Evolutionary conservation across 2,329 filamentous ascomycete species (phyloP), one percentile per base, ranked within the genome.

Genomic region (Mariannaea elegans): DNA sequence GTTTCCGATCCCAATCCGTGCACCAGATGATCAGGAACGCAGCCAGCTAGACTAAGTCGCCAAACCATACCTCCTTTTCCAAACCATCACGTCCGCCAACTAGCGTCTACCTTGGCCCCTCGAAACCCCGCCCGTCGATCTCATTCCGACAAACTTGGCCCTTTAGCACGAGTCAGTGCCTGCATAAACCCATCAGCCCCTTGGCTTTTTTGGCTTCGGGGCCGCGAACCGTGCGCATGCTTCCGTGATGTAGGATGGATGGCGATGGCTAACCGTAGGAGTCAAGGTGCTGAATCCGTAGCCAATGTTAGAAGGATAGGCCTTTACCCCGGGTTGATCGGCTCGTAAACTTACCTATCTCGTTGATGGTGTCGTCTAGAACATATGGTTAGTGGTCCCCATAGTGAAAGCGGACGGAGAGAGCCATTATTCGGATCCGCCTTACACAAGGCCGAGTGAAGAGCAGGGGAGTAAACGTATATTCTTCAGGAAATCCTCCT

Each of bases 331-430:
- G 29, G 12, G 23, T 29, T 47, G 27, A 42, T 46, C 42, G 44
- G 51, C 41, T 47, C 51, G 24, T 18, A 24, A 46, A 16, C 42
- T 38, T 44, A 34, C 47, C 47, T 18, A 46, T 31, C 39, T 45
- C 10, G 14, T 46, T 29, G 10, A 42, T 42, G 38, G 38, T 19
- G 18, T 42, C 38, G 38, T n/a, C 38, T 44, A n/a, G 19, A 44
- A 5, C 13, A 39, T 13, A 18, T 42, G 18, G 27, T 14, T 18
- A 32, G 38, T 42, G n/a, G n/a, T 16, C 36, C 14, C 36, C n/a
- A 18, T 5, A 23, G 38, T 31, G 27, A 7, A 31, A 31, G 27
- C 27, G 34, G 34, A 38, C 34, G 34, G 34, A 14, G 34, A 38
- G 3, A 38, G 34, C 34, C n/a, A 38, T 18, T 14, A 16, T 16